Conservation (phyloP, 345 rosid species). For the Aquilaria yunnanensis region DNA sequence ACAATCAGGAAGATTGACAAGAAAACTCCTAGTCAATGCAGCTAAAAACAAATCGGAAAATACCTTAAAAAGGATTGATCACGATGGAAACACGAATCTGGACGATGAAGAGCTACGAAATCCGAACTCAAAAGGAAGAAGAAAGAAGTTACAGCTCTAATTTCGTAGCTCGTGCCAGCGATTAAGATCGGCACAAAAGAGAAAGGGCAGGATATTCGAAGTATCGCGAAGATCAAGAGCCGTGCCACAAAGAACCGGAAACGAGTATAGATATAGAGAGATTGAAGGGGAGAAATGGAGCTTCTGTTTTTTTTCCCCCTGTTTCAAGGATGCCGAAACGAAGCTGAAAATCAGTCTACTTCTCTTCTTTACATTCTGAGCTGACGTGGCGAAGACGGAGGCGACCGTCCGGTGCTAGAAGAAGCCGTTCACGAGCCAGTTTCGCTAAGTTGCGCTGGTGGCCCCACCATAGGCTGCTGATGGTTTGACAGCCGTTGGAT, state of each 20-base stretch:
- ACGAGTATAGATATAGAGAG: slow-evolving; percentile 16
- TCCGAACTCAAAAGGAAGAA: slow-evolving; percentile 4
- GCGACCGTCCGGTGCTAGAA: slow-evolving; percentile 28
- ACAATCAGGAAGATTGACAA: slow-evolving; percentile 6
- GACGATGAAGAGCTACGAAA: background rate
- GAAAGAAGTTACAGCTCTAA: background rate
- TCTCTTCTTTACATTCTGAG: slow-evolving; percentile 9
- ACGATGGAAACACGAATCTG: slow-evolving; percentile 7
- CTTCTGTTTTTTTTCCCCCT: background rate
- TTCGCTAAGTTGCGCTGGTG: slow-evolving; percentile 6
- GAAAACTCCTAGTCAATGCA: slow-evolving; percentile 22
- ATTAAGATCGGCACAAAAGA: background rate
- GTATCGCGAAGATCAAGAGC: slow-evolving; percentile 21
- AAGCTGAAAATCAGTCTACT: slow-evolving; percentile 22
- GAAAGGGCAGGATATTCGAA: slow-evolving; percentile 11
- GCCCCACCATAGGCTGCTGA: background rate
- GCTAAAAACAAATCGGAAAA: slow-evolving; percentile 5
- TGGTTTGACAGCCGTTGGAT: slow-evolving; percentile 6
- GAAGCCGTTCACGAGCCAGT: slow-evolving; percentile 26
- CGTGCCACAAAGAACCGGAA: slow-evolving; percentile 16
- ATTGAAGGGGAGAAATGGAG: slow-evolving; percentile 4
- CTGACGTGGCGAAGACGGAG: slow-evolving; percentile 32
- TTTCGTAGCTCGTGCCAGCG: too few relatives aligned
- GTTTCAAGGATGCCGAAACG: slow-evolving; percentile 25
- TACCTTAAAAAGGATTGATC: background rate